A percentile compares a stretch with the other conserved stretches of the same genome.
These are phyloP conservation scores for Trichoderma pleuroti DNA, from an alignment of 2,329 filamentous ascomycete genomes.

Conservation along the genomic window DNA sequence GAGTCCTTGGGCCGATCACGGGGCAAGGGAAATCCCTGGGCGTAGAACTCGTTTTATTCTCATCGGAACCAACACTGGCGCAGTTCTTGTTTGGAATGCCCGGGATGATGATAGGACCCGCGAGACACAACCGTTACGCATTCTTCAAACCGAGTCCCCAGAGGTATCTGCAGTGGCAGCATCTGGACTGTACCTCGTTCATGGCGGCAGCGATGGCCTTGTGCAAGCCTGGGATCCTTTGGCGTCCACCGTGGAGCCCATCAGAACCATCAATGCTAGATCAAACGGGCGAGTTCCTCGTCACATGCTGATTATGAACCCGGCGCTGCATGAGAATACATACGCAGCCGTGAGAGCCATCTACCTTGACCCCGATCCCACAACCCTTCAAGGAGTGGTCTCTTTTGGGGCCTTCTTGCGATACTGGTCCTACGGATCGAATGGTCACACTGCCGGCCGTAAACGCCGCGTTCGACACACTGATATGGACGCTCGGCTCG, in stretches of 20 bases:
- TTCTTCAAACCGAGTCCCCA: conserved; percentile 87
- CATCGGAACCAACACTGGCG: conserved; percentile 73
- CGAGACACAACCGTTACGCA: conserved; percentile 65
- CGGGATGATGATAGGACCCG: conserved; percentile 52
- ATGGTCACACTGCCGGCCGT: conserved; percentile 67
- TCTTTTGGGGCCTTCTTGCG: conserved; percentile 82
- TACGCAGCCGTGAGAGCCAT: conserved; percentile 82
- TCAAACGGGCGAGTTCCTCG: conserved; percentile 80
- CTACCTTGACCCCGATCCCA: conserved; percentile 81
- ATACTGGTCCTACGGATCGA: conserved; percentile 92
- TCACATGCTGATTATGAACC: conserved; percentile 53
- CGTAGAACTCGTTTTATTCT: conserved; percentile 78
- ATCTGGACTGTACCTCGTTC: conserved; percentile 82
- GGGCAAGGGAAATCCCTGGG: conserved; percentile 67
- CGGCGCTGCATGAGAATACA: conserved; percentile 64
- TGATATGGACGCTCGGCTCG: conserved; percentile 47
- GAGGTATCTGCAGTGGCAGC: conserved; percentile 79
- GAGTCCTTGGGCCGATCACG: conserved; percentile 41
- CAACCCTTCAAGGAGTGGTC: conserved; percentile 78
- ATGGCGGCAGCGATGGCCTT: conserved; percentile 90
- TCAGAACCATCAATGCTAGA: conserved; percentile 82
- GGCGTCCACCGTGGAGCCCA: conserved; percentile 70
- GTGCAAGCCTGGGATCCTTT: conserved; percentile 98
- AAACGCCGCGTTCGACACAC: conserved; percentile 76
- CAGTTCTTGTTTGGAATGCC: conserved; percentile 81